These are phyloP conservation scores for Rhodocollybia butyracea DNA, from an alignment of 768 basidiomycete species.

Conservation along the genomic window DNA sequence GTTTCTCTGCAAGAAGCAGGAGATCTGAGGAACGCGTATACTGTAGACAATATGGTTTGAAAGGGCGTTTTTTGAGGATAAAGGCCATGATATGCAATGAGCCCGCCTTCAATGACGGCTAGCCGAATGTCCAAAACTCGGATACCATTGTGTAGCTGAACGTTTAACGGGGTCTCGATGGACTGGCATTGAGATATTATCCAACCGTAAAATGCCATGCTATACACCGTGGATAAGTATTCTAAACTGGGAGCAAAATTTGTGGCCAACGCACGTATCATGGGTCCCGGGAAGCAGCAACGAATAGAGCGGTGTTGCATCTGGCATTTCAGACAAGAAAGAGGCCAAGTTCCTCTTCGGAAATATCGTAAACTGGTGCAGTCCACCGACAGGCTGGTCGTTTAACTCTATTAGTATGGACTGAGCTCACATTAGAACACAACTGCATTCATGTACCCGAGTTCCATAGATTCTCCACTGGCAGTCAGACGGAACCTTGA, in stretches of 20 bases:
- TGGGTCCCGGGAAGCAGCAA: constrained; percentile 77
- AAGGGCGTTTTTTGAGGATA: constrained; percentile 72
- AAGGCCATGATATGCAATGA: constrained; percentile 78
- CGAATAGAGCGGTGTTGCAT: constrained; percentile 64
- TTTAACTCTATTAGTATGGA: background rate
- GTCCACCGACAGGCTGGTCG: constrained; percentile 41
- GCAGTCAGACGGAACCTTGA: constrained; percentile 55
- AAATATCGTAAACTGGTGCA: constrained; percentile 51
- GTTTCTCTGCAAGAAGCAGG: constrained; percentile 62
- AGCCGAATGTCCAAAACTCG: constrained; percentile 82
- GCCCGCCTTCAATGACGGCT: constrained; percentile 54
- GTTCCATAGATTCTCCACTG: constrained; percentile 58
- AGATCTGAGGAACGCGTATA: constrained; percentile 63
- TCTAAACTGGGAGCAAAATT: background rate
- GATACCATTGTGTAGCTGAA: constrained; percentile 75
- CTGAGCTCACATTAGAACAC: background rate
- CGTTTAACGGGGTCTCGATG: constrained; percentile 50
- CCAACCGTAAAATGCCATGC: constrained; percentile 84
- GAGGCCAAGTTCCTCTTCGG: constrained; percentile 55
- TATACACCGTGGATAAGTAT: constrained; percentile 24
- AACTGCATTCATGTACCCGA: constrained; percentile 32
- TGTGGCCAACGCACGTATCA: constrained; percentile 50
- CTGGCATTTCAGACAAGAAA: constrained; percentile 62
- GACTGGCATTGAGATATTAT: constrained; percentile 87
- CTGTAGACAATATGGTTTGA: constrained; percentile 53